Base-by-base conservation (phyloP, 23 red algal species). In the Agarophyton chilense region DNA sequence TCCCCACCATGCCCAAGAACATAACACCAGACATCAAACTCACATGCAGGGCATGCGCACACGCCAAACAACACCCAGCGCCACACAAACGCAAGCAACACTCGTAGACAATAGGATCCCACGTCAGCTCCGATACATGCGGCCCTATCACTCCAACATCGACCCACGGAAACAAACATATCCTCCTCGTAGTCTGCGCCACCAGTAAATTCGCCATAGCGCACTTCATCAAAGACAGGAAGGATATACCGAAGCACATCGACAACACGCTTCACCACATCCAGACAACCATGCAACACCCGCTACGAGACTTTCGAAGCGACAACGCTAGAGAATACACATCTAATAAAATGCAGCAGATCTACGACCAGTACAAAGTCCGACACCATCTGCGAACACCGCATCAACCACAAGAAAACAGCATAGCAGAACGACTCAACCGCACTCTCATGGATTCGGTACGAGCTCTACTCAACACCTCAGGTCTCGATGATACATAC, bases 251-350 rank as follows among this genome's bases (percentile, higher is more conserved):
- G 2, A 0, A 29, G 8, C 21, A 45, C 25, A 16, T 77, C 22
- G 9, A 49, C 4, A 19, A 53, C 4, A 77, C 72, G 2, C 43
- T 77, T 1, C 41, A 77, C 24, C 40, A 77, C 49, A 77, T 77
- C 0, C 0, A 12, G 21, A 12, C 17, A 14, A 28, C 3, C 0
- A 49, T n/a, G 19, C 2, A 29, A 2, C 26, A 29, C 40, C 46
- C 40, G 5, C 5, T 51, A 1, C 18, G 12, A 19, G 7, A 44
- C n/a, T 29, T 75, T 26, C 70, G 33, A 19, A 81, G 43, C 5
- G 78, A 82, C 0, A 82, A 61, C 52, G 78, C 78, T 1, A 56
- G 42, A 11, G 78, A 82, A 62, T 82, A 58, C 44, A 35, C 26
- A 9, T 58, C 78, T 29, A 62, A 62, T 1, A 4, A 0, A 19